Evolutionary conservation across 805 yeast species (phyloP).

Genomic region (Hanseniaspora lachancei): DNA sequence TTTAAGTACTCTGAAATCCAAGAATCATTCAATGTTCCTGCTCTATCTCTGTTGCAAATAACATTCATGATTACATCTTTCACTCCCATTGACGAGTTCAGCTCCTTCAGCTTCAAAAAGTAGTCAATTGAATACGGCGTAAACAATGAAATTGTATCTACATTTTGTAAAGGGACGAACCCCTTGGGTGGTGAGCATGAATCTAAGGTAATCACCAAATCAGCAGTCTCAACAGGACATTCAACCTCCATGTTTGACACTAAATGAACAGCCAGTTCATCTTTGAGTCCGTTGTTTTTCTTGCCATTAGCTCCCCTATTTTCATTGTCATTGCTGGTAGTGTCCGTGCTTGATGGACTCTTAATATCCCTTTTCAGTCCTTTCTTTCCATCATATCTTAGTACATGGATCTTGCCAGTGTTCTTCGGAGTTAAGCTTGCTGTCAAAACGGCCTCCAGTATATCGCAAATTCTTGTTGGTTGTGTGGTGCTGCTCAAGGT

Average conservation of each 20-base stretch:
- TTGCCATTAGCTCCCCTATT: neutral
- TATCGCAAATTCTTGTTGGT: constrained; percentile 37
- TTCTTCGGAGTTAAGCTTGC: constrained; percentile 31
- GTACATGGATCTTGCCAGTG: constrained; percentile 33
- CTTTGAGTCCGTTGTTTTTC: neutral
- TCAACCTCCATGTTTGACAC: constrained; percentile 30
- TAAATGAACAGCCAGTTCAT: constrained; percentile 30
- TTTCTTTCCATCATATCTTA: constrained; percentile 45
- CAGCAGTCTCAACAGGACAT: constrained; percentile 15
- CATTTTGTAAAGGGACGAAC: neutral
- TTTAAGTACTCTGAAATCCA: constrained; percentile 6
- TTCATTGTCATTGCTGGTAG: neutral
- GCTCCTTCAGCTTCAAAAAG: neutral
- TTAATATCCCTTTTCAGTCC: constrained; percentile 36
- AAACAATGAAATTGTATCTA: neutral
- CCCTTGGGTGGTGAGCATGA: constrained; percentile 20
- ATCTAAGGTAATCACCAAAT: constrained; percentile 44
- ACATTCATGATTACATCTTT: constrained; percentile 2
- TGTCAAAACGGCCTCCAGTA: constrained; percentile 55
- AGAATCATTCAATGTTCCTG: neutral
- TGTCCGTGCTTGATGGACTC: constrained; percentile 13
- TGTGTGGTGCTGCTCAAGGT: constrained; percentile 6
- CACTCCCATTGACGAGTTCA: neutral
- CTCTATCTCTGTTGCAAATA: constrained; percentile 5
- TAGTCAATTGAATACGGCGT: constrained; percentile 8